Percentiles rank a stretch among this genome's conserved stretches.
Conservation (phyloP, 805 yeast genomes). For the Yamadazyma kitorensis region DNA sequence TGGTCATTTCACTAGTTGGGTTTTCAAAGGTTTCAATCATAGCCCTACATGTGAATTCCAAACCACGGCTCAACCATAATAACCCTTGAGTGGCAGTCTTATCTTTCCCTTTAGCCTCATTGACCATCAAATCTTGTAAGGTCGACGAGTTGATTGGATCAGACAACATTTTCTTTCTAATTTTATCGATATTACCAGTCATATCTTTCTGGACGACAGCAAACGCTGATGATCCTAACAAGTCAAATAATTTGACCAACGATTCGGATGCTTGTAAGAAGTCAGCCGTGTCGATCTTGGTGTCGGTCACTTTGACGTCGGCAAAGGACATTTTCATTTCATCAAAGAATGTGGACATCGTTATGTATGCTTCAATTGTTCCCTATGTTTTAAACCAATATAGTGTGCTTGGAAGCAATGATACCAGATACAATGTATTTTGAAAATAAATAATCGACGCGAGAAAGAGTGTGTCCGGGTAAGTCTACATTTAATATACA, state of each 20-base stretch:
- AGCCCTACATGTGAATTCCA: constrained; percentile 87
- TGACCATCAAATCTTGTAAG: constrained; percentile 71
- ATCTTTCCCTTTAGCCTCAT: constrained; percentile 64
- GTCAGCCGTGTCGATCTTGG: constrained; percentile 67
- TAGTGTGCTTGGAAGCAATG: too few species aligned
- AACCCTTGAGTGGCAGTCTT: constrained; percentile 89
- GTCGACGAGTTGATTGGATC: constrained; percentile 65
- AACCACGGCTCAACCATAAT: constrained; percentile 82
- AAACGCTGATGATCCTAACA: constrained; percentile 83
- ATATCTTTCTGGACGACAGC: constrained; percentile 82
- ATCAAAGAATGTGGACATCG: constrained; percentile 80
- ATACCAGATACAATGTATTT: too few species aligned
- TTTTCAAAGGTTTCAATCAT: constrained; percentile 73
- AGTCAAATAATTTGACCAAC: constrained; percentile 75
- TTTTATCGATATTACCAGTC: constrained; percentile 80
- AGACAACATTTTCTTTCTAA: constrained; percentile 61
- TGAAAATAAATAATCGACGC: too few species aligned
- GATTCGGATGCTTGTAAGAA: constrained; percentile 85
- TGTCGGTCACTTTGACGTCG: constrained; percentile 64
- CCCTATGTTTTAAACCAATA: too few species aligned
- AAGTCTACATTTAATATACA: too few species aligned
- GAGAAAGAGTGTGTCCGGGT: too few species aligned
- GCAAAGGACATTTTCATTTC: constrained; percentile 69
- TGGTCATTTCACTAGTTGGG: constrained; percentile 63
- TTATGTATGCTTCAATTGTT: too few species aligned